These are phyloP conservation scores for Phaeosphaeria sp. DNA, from an alignment of 2,329 filamentous ascomycete species.

Conservation along the genomic window DNA sequence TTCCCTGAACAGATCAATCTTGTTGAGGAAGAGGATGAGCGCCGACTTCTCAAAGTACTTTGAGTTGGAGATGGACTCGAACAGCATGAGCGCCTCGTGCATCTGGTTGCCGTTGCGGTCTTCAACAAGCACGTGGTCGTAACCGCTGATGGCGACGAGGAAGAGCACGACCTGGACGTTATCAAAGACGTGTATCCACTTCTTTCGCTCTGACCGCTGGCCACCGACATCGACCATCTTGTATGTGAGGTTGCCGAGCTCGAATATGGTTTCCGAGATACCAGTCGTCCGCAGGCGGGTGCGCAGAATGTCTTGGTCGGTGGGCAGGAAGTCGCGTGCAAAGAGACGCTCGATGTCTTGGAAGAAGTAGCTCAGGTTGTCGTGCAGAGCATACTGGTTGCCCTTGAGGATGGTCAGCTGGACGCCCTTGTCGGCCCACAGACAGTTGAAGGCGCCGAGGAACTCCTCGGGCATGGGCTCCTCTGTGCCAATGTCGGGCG, in stretches of 20 bases:
- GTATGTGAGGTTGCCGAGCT: conserved; percentile 89
- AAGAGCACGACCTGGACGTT: conserved; percentile 93
- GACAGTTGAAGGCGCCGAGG: conserved; percentile 77
- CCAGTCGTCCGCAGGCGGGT: conserved; percentile 91
- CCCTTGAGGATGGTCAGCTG: conserved; percentile 89
- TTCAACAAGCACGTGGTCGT: conserved; percentile 94
- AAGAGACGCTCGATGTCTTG: conserved; percentile 68
- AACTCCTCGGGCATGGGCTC: conserved; percentile 82
- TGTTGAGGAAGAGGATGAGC: conserved; percentile 61
- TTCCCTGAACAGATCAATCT: conserved; percentile 60
- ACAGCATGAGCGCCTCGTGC: conserved; percentile 62
- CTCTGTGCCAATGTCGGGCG: conserved; percentile 82
- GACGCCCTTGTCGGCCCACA: conserved; percentile 86
- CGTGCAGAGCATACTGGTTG: conserved; percentile 95
- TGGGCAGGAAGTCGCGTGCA: conserved; percentile 79
- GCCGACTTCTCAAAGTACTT: conserved; percentile 61
- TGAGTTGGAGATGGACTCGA: conserved; percentile 61
- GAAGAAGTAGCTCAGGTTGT: conserved; percentile 95
- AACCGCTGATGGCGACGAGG: conserved; percentile 92
- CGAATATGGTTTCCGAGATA: conserved; percentile 94
- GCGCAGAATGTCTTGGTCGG: conserved; percentile 92
- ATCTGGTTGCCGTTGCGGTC: conserved; percentile 83
- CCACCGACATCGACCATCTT: conserved; percentile 97
- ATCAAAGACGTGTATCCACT: conserved; percentile 97
- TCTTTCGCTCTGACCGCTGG: conserved; percentile 91